Base-by-base conservation (phyloP, 2,329 filamentous ascomycete genomes). In the Botrytis hyacinthi region DNA sequence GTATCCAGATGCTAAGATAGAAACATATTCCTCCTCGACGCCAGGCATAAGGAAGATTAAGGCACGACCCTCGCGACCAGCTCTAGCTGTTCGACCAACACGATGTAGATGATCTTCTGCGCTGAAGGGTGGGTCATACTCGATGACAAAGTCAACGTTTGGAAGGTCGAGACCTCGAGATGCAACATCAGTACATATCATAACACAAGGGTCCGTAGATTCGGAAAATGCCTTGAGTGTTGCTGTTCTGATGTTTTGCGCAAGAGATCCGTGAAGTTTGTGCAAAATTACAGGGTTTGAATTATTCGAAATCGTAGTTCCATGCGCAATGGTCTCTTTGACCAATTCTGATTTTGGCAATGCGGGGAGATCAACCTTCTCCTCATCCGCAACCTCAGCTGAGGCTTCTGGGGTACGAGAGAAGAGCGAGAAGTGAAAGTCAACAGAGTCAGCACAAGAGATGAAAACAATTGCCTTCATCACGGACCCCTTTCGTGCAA, bases 381-480 rank as follows among this genome's bases (percentile, higher is more conserved):
- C 77, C 37, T 83, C 77, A 26, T 69, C 76, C 51, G 75, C 82
- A 61, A 85, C 82, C 60, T 86, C 74, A n/a, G 76, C 61, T 42
- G 77, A 73, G 42, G 73, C 69, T 44, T 78, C 75, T 46, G 75
- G 32, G 78, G 76, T 73, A 76, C 74, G 80, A 71, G 74, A 91
- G 73, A 99, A 88, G 4, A 97, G 84, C 75, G 97, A 92, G 81
- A 94, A 98, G 82, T 98, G 95, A 79, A 98, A 99, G 81, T 99
- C 94, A 74, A 98, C 96, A 1, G 94, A 96, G 81, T 99, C 96
- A 32, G 96, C 95, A 80, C 96, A 99, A 18, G 95, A 97, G 67
- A 99, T 93, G 84, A 99, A 99, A 51, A 99, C 87, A 75, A 99
- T 98, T 35, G 92, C 93, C 83, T 99, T 98, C 93, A 97, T 98